These are phyloP conservation scores for Alloteropsis semialata DNA, from an alignment of 176 grass and related monocot species.

Conservation along the genomic window DNA sequence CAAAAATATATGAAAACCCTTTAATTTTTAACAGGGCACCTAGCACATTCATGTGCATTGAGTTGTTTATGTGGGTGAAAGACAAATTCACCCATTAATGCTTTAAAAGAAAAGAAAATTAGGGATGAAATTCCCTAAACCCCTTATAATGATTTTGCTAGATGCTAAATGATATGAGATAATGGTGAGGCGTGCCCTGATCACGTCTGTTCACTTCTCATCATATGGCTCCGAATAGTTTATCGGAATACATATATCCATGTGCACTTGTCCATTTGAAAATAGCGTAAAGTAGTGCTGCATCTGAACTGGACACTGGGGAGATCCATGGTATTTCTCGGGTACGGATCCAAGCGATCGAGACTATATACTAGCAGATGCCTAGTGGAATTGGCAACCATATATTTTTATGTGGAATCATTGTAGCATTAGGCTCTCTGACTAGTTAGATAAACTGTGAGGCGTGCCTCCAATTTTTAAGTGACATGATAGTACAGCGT, in stretches of 20 bases:
- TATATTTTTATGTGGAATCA: conserved; percentile 35
- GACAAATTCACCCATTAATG: too few relatives aligned
- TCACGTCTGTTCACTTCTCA: not conserved
- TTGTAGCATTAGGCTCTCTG: conserved; percentile 33
- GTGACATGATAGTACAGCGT: conserved; percentile 4
- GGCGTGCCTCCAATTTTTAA: conserved; percentile 7
- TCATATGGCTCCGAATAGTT: not conserved
- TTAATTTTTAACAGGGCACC: too few relatives aligned
- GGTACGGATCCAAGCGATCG: not conserved
- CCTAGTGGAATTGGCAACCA: conserved; percentile 33
- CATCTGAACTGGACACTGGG: not conserved
- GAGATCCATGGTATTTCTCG: conserved; percentile 18
- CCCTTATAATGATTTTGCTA: not conserved
- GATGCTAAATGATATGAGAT: too few relatives aligned
- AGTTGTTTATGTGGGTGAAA: too few relatives aligned
- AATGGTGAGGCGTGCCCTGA: not conserved
- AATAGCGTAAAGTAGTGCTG: not conserved
- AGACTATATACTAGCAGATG: not conserved
- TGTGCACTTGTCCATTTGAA: not conserved
- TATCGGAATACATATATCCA: not conserved
- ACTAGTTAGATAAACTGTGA: not conserved
- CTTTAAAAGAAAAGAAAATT: not conserved
- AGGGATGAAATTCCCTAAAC: not conserved
- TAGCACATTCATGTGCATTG: too few relatives aligned
- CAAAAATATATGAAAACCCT: too few relatives aligned